Evolutionary conservation across 306 rosid species (phyloP).

Genomic region (Medicago ruthenica): DNA sequence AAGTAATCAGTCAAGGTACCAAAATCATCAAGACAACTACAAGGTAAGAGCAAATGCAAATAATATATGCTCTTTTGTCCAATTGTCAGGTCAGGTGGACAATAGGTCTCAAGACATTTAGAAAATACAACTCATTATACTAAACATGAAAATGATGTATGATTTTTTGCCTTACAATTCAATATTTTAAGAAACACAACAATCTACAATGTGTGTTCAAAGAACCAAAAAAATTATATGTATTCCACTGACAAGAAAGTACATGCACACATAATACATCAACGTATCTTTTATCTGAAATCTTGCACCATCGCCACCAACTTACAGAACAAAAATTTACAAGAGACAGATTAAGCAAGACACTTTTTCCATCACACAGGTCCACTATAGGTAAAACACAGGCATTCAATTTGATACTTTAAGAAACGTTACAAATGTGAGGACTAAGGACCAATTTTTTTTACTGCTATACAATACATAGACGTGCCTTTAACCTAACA

Average conservation of each 20-base stretch:
- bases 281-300: neutral
- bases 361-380: neutral
- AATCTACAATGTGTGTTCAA: neutral
- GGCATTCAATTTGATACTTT: constrained; percentile 4
- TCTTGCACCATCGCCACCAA: neutral
- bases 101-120: neutral
- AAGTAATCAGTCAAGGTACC: constrained; percentile 11
- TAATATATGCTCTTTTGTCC: constrained; percentile 7
- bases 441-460: neutral
- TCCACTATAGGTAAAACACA: neutral
- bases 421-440: constrained; percentile 2
- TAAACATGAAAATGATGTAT: neutral
- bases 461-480: neutral
- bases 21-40: constrained; percentile 29
- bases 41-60: constrained; percentile 28
- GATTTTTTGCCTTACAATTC: neutral
- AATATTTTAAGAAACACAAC: constrained; percentile 2
- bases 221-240: neutral
- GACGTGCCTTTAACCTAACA: constrained; percentile 12
- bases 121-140: constrained; percentile 14
- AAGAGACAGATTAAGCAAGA: constrained; percentile 19
- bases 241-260: constrained; percentile 5
- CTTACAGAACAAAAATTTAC: constrained; percentile 2
- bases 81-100: constrained; percentile 15
- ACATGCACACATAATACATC: neutral